Evolutionary conservation across 148 eudicot genomes (phyloP), one percentile per base, ranked within the genome.

Genomic region (Fagopyrum tataricum): DNA sequence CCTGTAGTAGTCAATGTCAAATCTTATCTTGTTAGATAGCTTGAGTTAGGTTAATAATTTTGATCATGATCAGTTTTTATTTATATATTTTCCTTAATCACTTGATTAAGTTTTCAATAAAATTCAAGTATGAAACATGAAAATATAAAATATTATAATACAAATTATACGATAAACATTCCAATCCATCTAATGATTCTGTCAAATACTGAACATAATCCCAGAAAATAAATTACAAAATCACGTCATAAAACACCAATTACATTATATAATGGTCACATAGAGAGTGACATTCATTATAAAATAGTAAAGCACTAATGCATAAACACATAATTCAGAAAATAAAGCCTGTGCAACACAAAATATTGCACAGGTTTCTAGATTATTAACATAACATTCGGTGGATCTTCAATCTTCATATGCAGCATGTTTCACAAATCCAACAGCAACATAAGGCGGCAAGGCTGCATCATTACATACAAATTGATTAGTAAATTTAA

Each of bases 381-480:
- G 59, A n/a, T 53, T 53, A 53, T 53, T 53, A 21, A 53, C 24
- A 17, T 20, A 53, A 1, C 17, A 21, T 53, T 53, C 21, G 2
- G 20, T n/a, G 59, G 24, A 53, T 18, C 59, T 53, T 13, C 3
- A 31, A 31, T 31, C 0, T 31, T 31, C 15, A 48, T 17, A 48
- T 7, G 62, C 62, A 56, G 62, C 62, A 56, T 8, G 62, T 56
- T 56, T 56, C 62, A 56, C 62, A 56, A 56, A 56, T 9, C 62
- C 62, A 56, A 11, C 62, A 18, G 24, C 59, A 53, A 17, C 59
- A 53, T 18, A 53, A 18, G 59, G 59, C 59, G 7, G 59, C 59
- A 8, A 53, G 59, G 59, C 59, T 53, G 59, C 59, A 53, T 53
- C 59, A 53, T 53, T 53, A n/a, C 59, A 53, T 18, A 18, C 7